Base-by-base conservation (phyloP, 345 rosid genomes). In the Corchorus capsularis region DNA sequence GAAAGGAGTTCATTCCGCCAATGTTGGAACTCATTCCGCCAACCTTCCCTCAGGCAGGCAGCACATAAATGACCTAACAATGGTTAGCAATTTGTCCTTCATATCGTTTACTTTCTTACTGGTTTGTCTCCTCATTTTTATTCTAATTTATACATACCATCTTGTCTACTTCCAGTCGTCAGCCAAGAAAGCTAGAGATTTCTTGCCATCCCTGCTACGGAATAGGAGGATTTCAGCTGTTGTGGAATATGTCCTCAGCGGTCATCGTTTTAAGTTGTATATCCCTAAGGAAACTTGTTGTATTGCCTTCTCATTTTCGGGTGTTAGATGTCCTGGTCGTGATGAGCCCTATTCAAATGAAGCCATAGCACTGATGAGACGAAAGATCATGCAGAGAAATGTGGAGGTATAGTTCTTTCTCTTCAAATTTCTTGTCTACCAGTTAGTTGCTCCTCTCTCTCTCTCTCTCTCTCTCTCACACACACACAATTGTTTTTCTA, bases 281-380 rank as follows among this genome's bases (percentile, higher is more conserved):
- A 87, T 94, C 83, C 97, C 98, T 1, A 96, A 91, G 87, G 98
- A 92, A 82, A 88, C 96, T 20, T 96, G 98, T 81, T 91, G 97
- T 80, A 87, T 96, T 80, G 99, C 99, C 78, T 94, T 96, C 67
- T 86, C 99, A 53, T 91, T 96, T 83, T 96, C 99, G 78, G 99
- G 99, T 64, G 97, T 96, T 74, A 90, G 99, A 77, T 96, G 99
- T 75, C 97, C 98, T 76, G 99, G 97, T 57, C 94, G 98, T 63
- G 93, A 81, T 14, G 98, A 92, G 82, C 98, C 92, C 11, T 91
- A 87, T 81, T 91, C 99, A 73, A 91, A 96, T 52, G 99, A 96
- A 79, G 99, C 98, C 49, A 90, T 94, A 83, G 89, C 96, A 69
- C 64, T 96, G 13, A 92, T 96, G 98, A 94, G 98, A 75, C 86